These are phyloP conservation scores for Lentinula detonsa DNA, from an alignment of 768 basidiomycete species.

Conservation along the genomic window DNA sequence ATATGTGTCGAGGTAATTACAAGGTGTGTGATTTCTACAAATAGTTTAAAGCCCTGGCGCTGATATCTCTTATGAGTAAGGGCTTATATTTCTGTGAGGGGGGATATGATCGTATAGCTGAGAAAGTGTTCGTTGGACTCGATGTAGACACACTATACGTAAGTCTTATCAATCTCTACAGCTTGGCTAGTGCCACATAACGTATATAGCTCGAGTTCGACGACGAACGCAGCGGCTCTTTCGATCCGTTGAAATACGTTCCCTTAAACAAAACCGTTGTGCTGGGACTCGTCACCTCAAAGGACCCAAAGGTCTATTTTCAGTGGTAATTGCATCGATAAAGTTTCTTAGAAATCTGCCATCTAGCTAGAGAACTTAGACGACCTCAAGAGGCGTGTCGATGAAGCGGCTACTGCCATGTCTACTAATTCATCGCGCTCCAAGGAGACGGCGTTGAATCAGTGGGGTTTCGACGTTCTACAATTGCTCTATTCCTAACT, in stretches of 20 bases:
- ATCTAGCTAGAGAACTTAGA: constrained; percentile 45
- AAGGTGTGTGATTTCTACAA: constrained; percentile 30
- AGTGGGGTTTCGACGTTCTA: constrained; percentile 26
- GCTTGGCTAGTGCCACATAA: not conserved
- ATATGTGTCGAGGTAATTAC: constrained; percentile 56
- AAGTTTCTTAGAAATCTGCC: constrained; percentile 9
- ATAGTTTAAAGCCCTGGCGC: not conserved
- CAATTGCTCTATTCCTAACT: not conserved
- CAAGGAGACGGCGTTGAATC: constrained; percentile 44
- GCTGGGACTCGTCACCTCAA: constrained; percentile 45
- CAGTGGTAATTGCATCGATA: not conserved
- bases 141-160: constrained; percentile 54
- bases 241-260: constrained; percentile 46
- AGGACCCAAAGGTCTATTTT: constrained; percentile 33
- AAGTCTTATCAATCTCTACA: constrained; percentile 9
- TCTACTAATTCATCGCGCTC: constrained; percentile 34
- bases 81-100: constrained; percentile 57
- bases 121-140: constrained; percentile 50
- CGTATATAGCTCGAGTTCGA: constrained; percentile 54
- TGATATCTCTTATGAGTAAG: not conserved
- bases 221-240: constrained; percentile 56
- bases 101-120: constrained; percentile 48
- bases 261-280: constrained; percentile 43
- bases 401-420: constrained; percentile 47
- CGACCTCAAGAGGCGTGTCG: constrained; percentile 42